These are phyloP conservation scores for Posidonia oceanica DNA, from an alignment of 116 monocot genomes.

Conservation along the genomic window DNA sequence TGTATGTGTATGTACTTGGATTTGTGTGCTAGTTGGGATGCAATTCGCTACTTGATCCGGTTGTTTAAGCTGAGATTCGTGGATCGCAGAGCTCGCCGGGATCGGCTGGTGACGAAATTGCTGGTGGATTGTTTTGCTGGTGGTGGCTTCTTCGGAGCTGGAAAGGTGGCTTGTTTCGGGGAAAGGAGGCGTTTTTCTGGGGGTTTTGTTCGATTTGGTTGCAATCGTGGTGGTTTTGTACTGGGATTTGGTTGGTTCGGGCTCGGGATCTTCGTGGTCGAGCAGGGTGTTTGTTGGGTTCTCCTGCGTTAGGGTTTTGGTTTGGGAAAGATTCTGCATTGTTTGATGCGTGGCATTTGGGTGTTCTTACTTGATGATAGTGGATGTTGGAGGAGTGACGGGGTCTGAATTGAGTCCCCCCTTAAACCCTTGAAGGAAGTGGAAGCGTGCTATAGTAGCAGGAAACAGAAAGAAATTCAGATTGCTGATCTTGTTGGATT, in stretches of 20 bases:
- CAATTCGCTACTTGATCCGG: constrained; percentile 7
- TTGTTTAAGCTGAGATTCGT: not conserved
- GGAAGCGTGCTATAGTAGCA: not conserved
- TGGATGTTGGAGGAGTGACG: not conserved
- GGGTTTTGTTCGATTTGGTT: not conserved
- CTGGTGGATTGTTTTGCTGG: not conserved
- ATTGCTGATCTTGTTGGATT: not conserved
- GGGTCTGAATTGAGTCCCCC: not conserved
- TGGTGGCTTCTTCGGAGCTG: not conserved
- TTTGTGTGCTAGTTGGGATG: not conserved
- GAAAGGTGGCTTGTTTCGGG: not conserved
- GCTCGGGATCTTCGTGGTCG: no score
- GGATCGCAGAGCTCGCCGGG: not conserved
- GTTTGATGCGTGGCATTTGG: not conserved
- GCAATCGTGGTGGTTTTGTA: not conserved
- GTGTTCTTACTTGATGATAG: not conserved
- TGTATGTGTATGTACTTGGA: not conserved
- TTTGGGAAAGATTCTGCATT: not conserved
- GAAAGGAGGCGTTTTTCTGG: not conserved
- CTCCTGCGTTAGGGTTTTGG: no score
- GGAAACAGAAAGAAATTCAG: not conserved
- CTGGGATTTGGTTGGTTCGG: no score
- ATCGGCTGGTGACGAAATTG: not conserved
- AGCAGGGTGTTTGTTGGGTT: no score
- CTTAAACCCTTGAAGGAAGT: not conserved